These are phyloP conservation scores for Lepiota venenata DNA, from an alignment of 768 basidiomycete genomes.

Conservation along the genomic window DNA sequence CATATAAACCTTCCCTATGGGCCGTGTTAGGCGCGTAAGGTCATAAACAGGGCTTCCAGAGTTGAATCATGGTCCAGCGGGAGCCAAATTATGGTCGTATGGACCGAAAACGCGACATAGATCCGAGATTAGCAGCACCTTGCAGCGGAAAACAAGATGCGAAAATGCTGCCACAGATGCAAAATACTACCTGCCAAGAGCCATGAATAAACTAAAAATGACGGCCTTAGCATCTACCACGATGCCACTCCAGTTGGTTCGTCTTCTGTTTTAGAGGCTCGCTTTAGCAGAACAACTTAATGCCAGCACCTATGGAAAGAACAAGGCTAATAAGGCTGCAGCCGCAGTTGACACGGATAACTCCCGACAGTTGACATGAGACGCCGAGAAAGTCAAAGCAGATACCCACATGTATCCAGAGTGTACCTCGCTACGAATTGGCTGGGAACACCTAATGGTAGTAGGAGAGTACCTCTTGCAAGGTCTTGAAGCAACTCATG, in stretches of 20 bases:
- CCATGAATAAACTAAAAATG: constrained; percentile 45
- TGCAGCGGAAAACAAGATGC: constrained; percentile 37
- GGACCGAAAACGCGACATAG: constrained; percentile 34
- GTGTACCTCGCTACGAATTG: constrained; percentile 31
- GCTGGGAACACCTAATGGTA: constrained; percentile 36
- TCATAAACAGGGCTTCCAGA: constrained; percentile 31
- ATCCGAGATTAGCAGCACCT: constrained; percentile 32
- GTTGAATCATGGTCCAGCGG: constrained; percentile 25
- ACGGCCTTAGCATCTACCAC: constrained; percentile 50
- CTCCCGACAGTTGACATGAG: no score
- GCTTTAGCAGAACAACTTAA: no score
- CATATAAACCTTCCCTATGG: no score
- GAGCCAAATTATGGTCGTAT: constrained; percentile 37
- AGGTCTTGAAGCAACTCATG: not conserved
- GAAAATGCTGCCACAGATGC: constrained; percentile 34
- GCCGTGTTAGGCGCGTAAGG: no score
- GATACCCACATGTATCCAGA: constrained; percentile 28
- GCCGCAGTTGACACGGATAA: no score
- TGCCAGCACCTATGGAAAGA: no score
- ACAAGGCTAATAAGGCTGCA: no score
- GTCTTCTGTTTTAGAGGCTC: no score
- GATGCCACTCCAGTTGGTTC: no score
- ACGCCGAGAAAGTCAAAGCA: no score
- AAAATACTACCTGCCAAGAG: constrained; percentile 50
- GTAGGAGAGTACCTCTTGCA: constrained; percentile 20